These are phyloP conservation scores for Arctium minus DNA, from an alignment of 129 eudicot species.

Conservation along the genomic window DNA sequence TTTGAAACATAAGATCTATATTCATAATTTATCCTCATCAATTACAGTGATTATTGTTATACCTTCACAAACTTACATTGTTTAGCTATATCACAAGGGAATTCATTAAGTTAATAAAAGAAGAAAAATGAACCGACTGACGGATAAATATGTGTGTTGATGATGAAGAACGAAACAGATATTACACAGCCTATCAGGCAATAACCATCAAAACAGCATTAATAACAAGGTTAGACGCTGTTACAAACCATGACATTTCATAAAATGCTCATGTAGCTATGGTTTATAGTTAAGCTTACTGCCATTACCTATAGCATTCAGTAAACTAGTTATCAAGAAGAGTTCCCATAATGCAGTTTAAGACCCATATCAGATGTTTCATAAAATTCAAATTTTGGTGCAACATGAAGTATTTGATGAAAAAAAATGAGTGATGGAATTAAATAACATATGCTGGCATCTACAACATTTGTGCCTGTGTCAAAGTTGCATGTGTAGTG, in stretches of 20 bases:
- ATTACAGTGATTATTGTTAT: not conserved
- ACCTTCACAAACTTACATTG: not conserved
- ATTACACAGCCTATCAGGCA: not conserved
- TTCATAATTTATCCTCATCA: too few species aligned
- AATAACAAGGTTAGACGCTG: not conserved
- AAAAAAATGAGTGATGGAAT: not conserved
- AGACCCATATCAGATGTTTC: not conserved
- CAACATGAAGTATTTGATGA: not conserved
- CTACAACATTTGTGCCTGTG: not conserved
- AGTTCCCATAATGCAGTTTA: not conserved
- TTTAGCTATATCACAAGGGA: not conserved
- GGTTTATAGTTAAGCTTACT: not conserved
- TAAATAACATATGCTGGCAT: not conserved
- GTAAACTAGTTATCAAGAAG: not conserved
- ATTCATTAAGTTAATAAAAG: not conserved
- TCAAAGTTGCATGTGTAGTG: too few species aligned
- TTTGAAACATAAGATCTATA: too few species aligned
- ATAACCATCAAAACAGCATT: not conserved
- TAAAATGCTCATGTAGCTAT: not conserved
- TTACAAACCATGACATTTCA: conserved; percentile 6
- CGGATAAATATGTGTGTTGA: not conserved
- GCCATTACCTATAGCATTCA: not conserved
- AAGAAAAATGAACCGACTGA: not conserved
- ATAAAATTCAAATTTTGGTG: not conserved
- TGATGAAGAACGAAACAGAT: not conserved